phyloP scores from a whole-genome alignment of 768 basidiomycete species.

The Leucosporidium scottii region DNA sequence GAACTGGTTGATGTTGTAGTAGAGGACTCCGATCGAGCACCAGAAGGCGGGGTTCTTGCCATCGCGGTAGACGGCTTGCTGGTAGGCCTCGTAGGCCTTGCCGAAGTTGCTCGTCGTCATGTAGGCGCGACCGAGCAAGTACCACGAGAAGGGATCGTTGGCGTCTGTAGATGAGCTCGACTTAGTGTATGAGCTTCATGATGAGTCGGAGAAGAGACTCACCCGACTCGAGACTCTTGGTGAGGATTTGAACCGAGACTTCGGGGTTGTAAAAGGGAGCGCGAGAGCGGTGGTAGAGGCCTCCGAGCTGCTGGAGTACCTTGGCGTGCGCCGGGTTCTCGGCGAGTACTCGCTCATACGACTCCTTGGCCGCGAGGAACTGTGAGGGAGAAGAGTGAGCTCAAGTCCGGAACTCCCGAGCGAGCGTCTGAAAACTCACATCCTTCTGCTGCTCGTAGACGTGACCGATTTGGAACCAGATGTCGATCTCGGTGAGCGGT shows the following conservation, averaged over 20 bases:
- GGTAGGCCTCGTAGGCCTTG: slow-evolving; percentile 98
- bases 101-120: slow-evolving; percentile 99
- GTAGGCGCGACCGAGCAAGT: slow-evolving; percentile 92
- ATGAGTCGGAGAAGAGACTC: slow-evolving; percentile 38
- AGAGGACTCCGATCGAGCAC: slow-evolving; percentile 98
- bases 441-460: slow-evolving; percentile 97
- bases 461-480: slow-evolving; percentile 99
- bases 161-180: slow-evolving; percentile 55
- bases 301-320: slow-evolving; percentile 94
- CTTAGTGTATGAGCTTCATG: not conserved
- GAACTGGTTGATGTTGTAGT: slow-evolving; percentile 99
- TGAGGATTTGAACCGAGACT: slow-evolving; percentile 83
- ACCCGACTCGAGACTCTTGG: slow-evolving; percentile 93
- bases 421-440: slow-evolving; percentile 49
- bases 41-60: slow-evolving; percentile 98
- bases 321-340: slow-evolving; percentile 94
- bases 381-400: slow-evolving; percentile 40
- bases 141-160: slow-evolving; percentile 96
- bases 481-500: slow-evolving; percentile 92
- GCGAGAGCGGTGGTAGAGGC: slow-evolving; percentile 93
- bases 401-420: not conserved
- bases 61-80: slow-evolving; percentile 97
- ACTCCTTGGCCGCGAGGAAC: slow-evolving; percentile 85
- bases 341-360: slow-evolving; percentile 87
- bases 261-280: slow-evolving; percentile 95